These are phyloP conservation scores for Hypoxylon fragiforme DNA, from an alignment of 495 filamentous ascomycete species.

Conservation along the genomic window DNA sequence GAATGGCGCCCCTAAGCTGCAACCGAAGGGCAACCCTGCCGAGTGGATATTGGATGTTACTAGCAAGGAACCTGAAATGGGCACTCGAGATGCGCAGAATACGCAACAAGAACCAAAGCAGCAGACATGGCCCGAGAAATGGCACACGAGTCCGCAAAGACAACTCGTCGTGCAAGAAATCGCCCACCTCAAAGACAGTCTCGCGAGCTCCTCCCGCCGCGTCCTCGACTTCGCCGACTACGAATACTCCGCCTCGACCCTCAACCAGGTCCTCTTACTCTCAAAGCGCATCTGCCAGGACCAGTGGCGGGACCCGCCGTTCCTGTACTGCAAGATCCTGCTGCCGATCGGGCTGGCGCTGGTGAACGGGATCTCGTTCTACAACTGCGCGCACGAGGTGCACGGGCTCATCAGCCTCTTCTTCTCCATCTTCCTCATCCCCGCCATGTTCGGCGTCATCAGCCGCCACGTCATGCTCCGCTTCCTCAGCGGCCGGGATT, in stretches of 20 bases:
- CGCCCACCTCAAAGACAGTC: constrained; percentile 26
- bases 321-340: constrained; percentile 73
- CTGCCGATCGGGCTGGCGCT: constrained; percentile 60
- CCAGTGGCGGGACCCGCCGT: constrained; percentile 84
- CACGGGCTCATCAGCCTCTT: constrained; percentile 87
- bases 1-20: constrained; percentile 53
- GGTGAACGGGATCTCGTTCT: constrained; percentile 89
- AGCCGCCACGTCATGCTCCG: constrained; percentile 83
- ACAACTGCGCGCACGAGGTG: constrained; percentile 63
- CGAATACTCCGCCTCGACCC: constrained; percentile 53
- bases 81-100: no score
- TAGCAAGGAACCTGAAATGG: no score
- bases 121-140: constrained; percentile 79
- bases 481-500: constrained; percentile 71
- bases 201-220: constrained; percentile 45
- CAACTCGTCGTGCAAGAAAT: constrained; percentile 67
- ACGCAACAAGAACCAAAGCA: no score
- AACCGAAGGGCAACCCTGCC: constrained; percentile 58
- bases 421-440: constrained; percentile 81
- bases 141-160: constrained; percentile 75
- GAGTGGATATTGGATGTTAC: constrained; percentile 91
- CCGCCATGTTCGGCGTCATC: constrained; percentile 72
- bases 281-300: constrained; percentile 74
- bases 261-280: constrained; percentile 55
- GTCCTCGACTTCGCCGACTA: no score